Evolutionary conservation across 2,329 filamentous ascomycete species (phyloP), one percentile per base, ranked within the genome.

Genomic region (Scedosporium apiospermum): DNA sequence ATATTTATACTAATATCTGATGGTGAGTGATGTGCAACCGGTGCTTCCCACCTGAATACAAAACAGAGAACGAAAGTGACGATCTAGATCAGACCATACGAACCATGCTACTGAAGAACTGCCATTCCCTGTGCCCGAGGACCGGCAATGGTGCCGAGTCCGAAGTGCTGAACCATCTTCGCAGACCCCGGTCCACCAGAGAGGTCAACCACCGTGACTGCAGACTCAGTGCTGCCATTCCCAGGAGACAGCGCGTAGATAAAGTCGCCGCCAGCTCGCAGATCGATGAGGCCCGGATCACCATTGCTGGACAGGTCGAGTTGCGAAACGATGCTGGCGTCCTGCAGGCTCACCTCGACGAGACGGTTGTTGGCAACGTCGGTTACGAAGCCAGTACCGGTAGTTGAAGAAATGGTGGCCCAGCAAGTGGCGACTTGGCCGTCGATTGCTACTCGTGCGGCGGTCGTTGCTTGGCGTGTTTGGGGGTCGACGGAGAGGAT

Each of bases 381-480:
- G 0, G 83, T 81, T 3, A 88, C 82, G 63, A 84, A 88, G 0
- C 80, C 82, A 0, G 77, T 82, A 6, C 75, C 71, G 0, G 81
- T 83, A 0, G 71, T 69, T 0, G 71, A 63, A 0, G 80, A 82
- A 49, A 85, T 73, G 1, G 82, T 74, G 0, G 74, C 77, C 85
- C 85, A 88, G 70, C 84, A 88, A 0, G 82, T 85, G 1, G 82
- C 81, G 6, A 64, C 70, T 67, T 88, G 85, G 44, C 75, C 80
- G 0, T 73, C 71, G 12, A 88, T 72, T 1, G 68, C 66, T n/a
- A 74, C 72, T 57, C 71, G 75, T n/a, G 72, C 73, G 42, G 73
- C 70, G 0, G 78, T 68, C 0, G 72, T 70, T 1, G 76, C 75
- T 10, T 67, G 61, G 14, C 69, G 65, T 6, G 64, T 72, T 3